Evolutionary conservation across 805 yeast genomes (phyloP).

Genomic region (Candida silvicultrix): DNA sequence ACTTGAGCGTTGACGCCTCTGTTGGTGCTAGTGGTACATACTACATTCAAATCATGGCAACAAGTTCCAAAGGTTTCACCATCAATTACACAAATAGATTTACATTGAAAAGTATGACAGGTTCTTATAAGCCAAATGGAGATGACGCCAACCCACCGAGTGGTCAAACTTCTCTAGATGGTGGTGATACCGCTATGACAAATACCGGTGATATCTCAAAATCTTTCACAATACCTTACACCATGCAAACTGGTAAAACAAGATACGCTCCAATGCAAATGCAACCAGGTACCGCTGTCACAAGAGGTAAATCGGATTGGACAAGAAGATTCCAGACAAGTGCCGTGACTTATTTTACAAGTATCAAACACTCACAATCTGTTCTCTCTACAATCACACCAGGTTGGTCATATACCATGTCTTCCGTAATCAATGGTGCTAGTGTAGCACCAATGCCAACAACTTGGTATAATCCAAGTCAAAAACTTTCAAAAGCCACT

Average conservation of each 20-base stretch:
- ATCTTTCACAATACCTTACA: constrained; percentile 67
- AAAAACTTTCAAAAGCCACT: constrained; percentile 27
- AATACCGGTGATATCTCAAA: constrained; percentile 34
- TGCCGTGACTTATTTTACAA: constrained; percentile 53
- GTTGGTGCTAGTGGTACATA: constrained; percentile 60
- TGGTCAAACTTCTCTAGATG: constrained; percentile 30
- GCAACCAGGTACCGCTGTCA: constrained; percentile 72
- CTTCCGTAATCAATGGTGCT: constrained; percentile 63
- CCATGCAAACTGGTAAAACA: constrained; percentile 69
- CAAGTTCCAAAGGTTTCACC: constrained; percentile 35
- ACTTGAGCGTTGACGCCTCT: constrained; percentile 36
- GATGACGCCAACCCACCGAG: constrained; percentile 37
- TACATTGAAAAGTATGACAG: constrained; percentile 64
- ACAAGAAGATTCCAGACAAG: constrained; percentile 62
- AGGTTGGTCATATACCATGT: constrained; percentile 71
- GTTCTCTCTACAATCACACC: constrained; percentile 71
- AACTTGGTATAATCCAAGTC: constrained; percentile 60
- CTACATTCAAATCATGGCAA: constrained; percentile 63
- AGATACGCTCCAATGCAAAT: constrained; percentile 91
- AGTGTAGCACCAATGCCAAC: constrained; percentile 66
- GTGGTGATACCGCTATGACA: constrained; percentile 30
- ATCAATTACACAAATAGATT: constrained; percentile 68
- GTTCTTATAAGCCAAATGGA: constrained; percentile 42
- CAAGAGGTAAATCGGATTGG: constrained; percentile 51
- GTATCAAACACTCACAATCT: constrained; percentile 26